phyloP scores from a whole-genome alignment of 345 rosid species.

The Dimocarpus longan region DNA sequence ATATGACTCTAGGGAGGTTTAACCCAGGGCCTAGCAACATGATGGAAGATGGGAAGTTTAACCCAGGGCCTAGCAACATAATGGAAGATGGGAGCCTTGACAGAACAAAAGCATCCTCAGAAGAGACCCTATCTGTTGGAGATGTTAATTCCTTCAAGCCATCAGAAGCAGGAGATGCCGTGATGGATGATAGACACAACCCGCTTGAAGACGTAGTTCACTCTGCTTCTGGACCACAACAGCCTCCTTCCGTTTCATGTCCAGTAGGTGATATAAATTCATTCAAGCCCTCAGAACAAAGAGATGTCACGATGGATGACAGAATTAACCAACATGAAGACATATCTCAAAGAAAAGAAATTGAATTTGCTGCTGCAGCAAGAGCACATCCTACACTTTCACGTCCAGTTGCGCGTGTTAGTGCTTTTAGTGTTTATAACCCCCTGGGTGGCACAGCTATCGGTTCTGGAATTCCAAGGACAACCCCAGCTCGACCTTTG shows the following conservation, averaged over 20 bases:
- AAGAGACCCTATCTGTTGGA: conserved; percentile 46
- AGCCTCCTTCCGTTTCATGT: conserved; percentile 6
- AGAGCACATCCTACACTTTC: conserved; percentile 30
- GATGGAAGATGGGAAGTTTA: conserved; percentile 33
- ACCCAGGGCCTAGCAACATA: conserved; percentile 1
- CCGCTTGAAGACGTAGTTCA: not conserved
- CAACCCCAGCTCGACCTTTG: conserved; percentile 56
- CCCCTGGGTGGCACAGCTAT: conserved; percentile 36
- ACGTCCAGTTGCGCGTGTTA: conserved; percentile 62
- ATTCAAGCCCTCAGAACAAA: conserved; percentile 32
- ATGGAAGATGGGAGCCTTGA: conserved; percentile 43
- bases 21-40: conserved; percentile 17
- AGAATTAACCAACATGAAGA: conserved; percentile 31
- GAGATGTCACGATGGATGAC: conserved; percentile 37
- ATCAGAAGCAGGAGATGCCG: conserved; percentile 28
- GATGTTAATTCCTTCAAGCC: conserved; percentile 35
- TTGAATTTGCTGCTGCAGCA: conserved; percentile 28
- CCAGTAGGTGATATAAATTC: conserved; percentile 17
- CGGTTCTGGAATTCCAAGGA: conserved; percentile 32
- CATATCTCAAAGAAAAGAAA: conserved; percentile 28
- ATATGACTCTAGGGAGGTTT: conserved; percentile 36
- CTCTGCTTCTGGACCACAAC: conserved; percentile 2
- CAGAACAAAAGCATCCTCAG: conserved; percentile 49
- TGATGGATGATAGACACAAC: conserved; percentile 14
- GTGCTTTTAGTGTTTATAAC: conserved; percentile 73